These are phyloP conservation scores for Westerdykella ornata DNA, from an alignment of 2,329 filamentous ascomycete genomes.

Conservation along the genomic window DNA sequence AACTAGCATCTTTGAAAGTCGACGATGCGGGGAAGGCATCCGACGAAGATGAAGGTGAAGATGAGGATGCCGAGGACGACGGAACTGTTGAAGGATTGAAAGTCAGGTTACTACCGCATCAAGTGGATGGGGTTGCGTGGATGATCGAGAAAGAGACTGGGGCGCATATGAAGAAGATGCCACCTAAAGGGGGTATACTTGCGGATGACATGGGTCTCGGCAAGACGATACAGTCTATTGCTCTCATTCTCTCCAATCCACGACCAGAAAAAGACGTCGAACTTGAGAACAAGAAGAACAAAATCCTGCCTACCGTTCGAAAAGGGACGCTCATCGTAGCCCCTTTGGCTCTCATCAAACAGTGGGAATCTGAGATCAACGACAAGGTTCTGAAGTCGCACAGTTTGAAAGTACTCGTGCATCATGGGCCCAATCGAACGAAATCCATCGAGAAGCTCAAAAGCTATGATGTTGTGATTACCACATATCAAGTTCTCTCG, in stretches of 20 bases:
- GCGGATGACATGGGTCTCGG: conserved; percentile 97
- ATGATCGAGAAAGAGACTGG: conserved; percentile 91
- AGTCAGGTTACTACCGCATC: conserved; percentile 85
- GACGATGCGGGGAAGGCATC: conserved; percentile 45
- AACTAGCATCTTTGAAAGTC: conserved; percentile 41
- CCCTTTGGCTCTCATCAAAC: conserved; percentile 86
- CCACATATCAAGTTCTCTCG: conserved; percentile 90
- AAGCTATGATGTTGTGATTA: conserved; percentile 89
- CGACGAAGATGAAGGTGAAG: conserved; percentile 42
- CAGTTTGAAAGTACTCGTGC: conserved; percentile 72
- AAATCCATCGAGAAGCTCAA: conserved; percentile 71
- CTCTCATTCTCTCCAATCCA: conserved; percentile 76
- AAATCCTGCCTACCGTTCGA: conserved; percentile 60
- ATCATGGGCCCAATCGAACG: conserved; percentile 80
- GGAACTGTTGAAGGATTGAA: conserved; percentile 71
- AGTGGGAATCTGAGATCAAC: conserved; percentile 92
- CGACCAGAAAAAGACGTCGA: conserved; percentile 52
- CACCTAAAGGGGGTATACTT: conserved; percentile 85
- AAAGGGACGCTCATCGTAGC: conserved; percentile 87
- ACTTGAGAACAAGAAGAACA: conserved; percentile 51
- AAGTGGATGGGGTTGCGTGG: conserved; percentile 90
- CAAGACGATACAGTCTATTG: conserved; percentile 91
- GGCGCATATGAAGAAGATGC: conserved; percentile 68
- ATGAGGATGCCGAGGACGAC: conserved; percentile 48
- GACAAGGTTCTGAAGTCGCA: conserved; percentile 68